Base-by-base conservation (phyloP, 345 rosid genomes). In the Mallotus nudiflorus region DNA sequence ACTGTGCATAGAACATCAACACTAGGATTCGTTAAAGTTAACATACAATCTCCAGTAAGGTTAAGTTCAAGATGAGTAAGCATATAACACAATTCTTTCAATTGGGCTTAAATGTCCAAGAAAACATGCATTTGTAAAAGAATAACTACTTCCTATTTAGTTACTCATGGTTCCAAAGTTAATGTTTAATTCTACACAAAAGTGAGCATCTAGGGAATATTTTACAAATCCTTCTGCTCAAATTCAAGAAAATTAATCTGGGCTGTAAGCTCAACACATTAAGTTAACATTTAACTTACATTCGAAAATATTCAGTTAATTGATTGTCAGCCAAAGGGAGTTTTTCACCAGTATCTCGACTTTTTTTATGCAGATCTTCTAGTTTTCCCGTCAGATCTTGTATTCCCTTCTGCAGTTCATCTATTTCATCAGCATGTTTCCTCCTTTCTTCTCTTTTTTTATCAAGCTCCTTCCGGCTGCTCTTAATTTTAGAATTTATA, bases 251-350 rank as follows among this genome's bases (percentile, higher is more conserved):
- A 29, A 53, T 25, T 0, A 15, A 22, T 29, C 4, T 24, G 16
- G 29, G 27, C 33, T 6, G n/a, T 10, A 67, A 11, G 48, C 24
- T 13, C 37, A 60, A 37, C 46, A 9, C 14, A 60, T 12, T n/a
- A 42, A 62, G 70, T n/a, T n/a, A n/a, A n/a, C n/a, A n/a, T n/a
- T n/a, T n/a, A 79, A 87, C 90, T 84, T 79, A 95, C 99, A 95
- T 85, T 77, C 78, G 90, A 79, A 92, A 95, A 76, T 95, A 95
- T 28, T 89, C 90, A 61, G 81, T 82, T 50, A 95, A 84, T 80
- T 89, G 97, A 82, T 83, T 79, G 59, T 90, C 94, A 81, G 85
- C 90, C 78, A 90, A 77, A 55, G 90, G 86, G 73, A 92, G 97
- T 75, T 85, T 85, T 73, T 96, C 90, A 60, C 88, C 79, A 82